Evolutionary conservation across 352 stramenopile species (phyloP).

Genomic region (Plasmopara viticola): DNA sequence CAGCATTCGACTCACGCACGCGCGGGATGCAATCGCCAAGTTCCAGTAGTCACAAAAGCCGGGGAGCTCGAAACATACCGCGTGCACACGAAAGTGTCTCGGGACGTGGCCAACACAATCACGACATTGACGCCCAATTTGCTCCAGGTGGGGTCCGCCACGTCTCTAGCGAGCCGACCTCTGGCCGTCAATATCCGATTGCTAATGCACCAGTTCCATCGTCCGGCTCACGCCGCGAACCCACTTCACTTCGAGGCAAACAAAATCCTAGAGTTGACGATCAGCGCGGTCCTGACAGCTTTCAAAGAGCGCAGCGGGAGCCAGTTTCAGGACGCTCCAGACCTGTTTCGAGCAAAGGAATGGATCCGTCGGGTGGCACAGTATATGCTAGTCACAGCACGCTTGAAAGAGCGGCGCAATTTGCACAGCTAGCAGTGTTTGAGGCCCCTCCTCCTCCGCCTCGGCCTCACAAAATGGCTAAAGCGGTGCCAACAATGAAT

Average conservation of each 20-base stretch:
- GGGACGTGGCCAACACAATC: constrained; percentile 11
- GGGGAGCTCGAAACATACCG: constrained; percentile 4
- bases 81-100: constrained; percentile 4
- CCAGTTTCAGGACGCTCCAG: constrained; percentile 14
- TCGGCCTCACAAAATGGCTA: constrained; percentile 20
- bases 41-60: neutral
- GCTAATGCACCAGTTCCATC: constrained; percentile 2
- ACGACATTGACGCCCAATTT: constrained; percentile 12
- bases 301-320: constrained; percentile 8
- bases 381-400: constrained; percentile 25
- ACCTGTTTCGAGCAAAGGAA: constrained; percentile 5
- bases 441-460: constrained; percentile 21
- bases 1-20: constrained; percentile 24
- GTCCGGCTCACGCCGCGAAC: constrained; percentile 6
- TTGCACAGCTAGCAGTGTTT: constrained; percentile 29
- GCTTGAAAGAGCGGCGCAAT: constrained; percentile 21
- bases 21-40: constrained; percentile 15
- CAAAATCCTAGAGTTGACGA: constrained; percentile 9
- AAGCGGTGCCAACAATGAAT: constrained; percentile 17
- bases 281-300: constrained; percentile 9
- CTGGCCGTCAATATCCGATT: constrained; percentile 2
- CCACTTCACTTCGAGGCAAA: constrained; percentile 10
- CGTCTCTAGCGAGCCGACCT: constrained; percentile 6
- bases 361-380: constrained; percentile 12
- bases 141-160: constrained; percentile 2